Percentiles rank a stretch among this genome's conserved stretches.
phyloP scores from a whole-genome alignment of 2,329 filamentous ascomycete species.

The Alternaria burnsii region DNA sequence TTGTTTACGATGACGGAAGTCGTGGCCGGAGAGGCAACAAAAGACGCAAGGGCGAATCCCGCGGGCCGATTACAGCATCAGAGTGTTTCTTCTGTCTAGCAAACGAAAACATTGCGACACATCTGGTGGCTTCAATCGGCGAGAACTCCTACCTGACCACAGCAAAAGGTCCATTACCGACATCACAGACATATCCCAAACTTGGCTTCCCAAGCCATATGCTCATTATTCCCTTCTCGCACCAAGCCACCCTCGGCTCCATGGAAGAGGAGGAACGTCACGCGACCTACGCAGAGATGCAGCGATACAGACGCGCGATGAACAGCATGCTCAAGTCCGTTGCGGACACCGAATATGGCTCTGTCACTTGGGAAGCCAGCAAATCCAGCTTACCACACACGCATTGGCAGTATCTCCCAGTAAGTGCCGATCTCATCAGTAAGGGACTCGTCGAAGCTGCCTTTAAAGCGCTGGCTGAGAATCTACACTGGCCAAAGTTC shows the following conservation, averaged over 20 bases:
- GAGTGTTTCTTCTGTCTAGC: constrained; percentile 96
- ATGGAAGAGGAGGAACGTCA: constrained; percentile 68
- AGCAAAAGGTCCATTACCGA: constrained; percentile 87
- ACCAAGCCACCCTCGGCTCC: constrained; percentile 76
- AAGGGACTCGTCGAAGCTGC: constrained; percentile 84
- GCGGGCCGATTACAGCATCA: constrained; percentile 63
- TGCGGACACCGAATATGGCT: constrained; percentile 70
- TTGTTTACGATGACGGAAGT: constrained; percentile 48
- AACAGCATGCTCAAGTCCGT: constrained; percentile 75
- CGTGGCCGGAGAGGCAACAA: constrained; percentile 52
- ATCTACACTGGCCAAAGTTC: constrained; percentile 67
- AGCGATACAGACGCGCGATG: constrained; percentile 76
- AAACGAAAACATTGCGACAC: constrained; percentile 81
- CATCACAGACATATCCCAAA: constrained; percentile 72
- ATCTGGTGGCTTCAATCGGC: constrained; percentile 90
- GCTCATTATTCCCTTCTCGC: constrained; percentile 87
- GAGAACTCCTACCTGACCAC: constrained; percentile 88
- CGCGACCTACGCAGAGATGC: constrained; percentile 81
- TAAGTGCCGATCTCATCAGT: constrained; percentile 71
- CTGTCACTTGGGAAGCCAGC: constrained; percentile 92
- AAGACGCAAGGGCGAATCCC: constrained; percentile 44
- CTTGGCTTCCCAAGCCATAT: constrained; percentile 84
- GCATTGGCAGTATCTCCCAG: constrained; percentile 92
- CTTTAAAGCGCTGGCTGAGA: constrained; percentile 88
- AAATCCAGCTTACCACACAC: constrained; percentile 81